Conservation (phyloP, 352 stramenopile species). For the Thraustochytrium striatum region DNA sequence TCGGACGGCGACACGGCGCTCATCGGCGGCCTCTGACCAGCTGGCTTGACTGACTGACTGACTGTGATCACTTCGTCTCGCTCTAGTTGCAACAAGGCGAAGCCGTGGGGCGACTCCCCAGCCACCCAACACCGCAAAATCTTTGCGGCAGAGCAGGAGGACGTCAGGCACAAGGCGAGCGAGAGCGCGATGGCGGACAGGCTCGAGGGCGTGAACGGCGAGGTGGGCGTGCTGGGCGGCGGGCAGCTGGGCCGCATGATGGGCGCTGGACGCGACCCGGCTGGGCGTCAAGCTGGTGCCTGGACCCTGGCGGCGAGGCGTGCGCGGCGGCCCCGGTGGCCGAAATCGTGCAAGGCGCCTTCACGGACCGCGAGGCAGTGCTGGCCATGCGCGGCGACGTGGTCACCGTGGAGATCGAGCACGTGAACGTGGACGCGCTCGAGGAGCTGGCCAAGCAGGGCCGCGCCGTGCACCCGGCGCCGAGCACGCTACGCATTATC, state of each 20-base stretch:
- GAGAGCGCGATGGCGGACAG: background rate
- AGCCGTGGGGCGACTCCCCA: too few relatives aligned
- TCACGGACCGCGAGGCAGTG: slow-evolving; percentile 67
- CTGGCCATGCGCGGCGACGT: slow-evolving; percentile 77
- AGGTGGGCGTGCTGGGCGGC: slow-evolving; percentile 84
- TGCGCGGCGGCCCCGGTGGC: background rate
- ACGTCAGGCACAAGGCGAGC: background rate
- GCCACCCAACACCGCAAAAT: too few relatives aligned
- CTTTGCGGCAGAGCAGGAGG: too few relatives aligned
- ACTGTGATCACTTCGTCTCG: too few relatives aligned
- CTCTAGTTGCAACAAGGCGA: too few relatives aligned
- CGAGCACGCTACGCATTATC: slow-evolving; percentile 87
- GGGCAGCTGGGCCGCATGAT: slow-evolving; percentile 98
- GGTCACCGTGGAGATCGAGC: slow-evolving; percentile 96
- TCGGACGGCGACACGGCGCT: too few relatives aligned
- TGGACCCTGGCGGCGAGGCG: slow-evolving; percentile 68
- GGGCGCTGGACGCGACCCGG: slow-evolving; percentile 87
- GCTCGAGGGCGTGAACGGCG: background rate
- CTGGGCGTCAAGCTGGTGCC: slow-evolving; percentile 84
- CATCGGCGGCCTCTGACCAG: too few relatives aligned
- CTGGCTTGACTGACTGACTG: too few relatives aligned
- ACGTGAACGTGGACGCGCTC: slow-evolving; percentile 88
- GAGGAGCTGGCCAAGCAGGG: slow-evolving; percentile 66
- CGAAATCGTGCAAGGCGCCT: slow-evolving; percentile 60
- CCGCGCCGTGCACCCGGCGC: slow-evolving; percentile 79